Evolutionary conservation across 495 filamentous ascomycete genomes (phyloP).

Genomic region (Jackrogersella multiformis): DNA sequence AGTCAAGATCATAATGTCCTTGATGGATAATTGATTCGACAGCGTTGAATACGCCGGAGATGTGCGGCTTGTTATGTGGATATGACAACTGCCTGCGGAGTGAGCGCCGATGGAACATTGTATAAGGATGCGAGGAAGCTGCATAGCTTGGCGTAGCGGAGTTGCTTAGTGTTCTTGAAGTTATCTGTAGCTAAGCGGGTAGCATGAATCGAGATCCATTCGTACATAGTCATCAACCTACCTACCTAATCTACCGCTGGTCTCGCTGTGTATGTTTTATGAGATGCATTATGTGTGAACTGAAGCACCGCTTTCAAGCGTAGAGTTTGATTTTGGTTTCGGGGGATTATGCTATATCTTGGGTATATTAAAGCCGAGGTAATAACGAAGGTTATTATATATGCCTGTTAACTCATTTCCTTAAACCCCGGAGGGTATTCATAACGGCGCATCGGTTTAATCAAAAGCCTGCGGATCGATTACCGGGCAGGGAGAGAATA

Average conservation of each 20-base stretch:
- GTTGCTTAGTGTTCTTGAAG: conserved; percentile 11
- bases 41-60: background rate
- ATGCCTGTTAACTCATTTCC: too few species aligned
- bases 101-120: background rate
- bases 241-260: background rate
- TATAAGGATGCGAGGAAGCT: background rate
- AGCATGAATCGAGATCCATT: conserved; percentile 10
- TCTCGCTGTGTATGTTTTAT: too few species aligned
- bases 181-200: background rate
- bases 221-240: background rate
- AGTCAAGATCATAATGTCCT: conserved; percentile 17
- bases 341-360: too few species aligned
- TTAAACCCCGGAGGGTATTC: too few species aligned
- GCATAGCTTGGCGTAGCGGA: conserved; percentile 34
- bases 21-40: conserved; percentile 25
- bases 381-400: too few species aligned
- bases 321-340: background rate
- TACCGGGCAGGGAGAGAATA: too few species aligned
- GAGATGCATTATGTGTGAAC: too few species aligned
- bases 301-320: too few species aligned
- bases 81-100: background rate
- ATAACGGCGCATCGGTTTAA: too few species aligned
- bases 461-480: too few species aligned
- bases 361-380: too few species aligned
- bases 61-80: conserved; percentile 2